A percentile compares a stretch with the other conserved stretches of the same genome.
Conservation (phyloP, 306 rosid species). For the Dicorynia guianensis region DNA sequence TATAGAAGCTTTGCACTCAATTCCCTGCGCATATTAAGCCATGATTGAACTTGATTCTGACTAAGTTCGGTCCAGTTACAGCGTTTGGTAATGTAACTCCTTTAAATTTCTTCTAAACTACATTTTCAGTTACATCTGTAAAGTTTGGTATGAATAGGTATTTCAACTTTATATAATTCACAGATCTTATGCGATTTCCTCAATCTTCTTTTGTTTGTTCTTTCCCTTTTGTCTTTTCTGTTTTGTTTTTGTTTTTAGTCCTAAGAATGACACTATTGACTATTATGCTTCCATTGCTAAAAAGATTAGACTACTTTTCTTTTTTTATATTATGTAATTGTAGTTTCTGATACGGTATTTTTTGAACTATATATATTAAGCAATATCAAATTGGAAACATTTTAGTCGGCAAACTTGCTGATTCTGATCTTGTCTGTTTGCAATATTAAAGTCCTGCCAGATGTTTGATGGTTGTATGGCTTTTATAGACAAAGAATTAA, state of each 20-base stretch:
- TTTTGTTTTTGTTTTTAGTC: background rate
- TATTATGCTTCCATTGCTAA: background rate
- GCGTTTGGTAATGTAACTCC: background rate
- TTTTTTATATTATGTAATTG: no score
- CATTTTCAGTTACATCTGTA: background rate
- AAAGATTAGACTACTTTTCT: background rate
- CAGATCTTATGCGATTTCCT: background rate
- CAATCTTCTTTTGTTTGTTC: no score
- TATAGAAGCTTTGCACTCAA: background rate
- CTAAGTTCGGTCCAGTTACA: background rate
- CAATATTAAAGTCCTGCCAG: no score
- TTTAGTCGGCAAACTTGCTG: no score
- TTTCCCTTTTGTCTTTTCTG: background rate
- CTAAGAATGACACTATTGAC: background rate
- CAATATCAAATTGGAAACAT: no score
- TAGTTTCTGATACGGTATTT: no score
- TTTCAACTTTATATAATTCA: background rate
- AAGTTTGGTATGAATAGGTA: background rate
- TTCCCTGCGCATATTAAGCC: slow-evolving; percentile 21
- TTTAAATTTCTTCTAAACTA: background rate
- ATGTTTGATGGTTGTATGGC: no score
- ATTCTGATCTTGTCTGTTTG: no score
- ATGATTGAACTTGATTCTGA: background rate
- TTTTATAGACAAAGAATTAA: no score
- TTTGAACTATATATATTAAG: no score